Conservation (phyloP, 2,329 filamentous ascomycete genomes). For the Pestalotiopsis sp. region DNA sequence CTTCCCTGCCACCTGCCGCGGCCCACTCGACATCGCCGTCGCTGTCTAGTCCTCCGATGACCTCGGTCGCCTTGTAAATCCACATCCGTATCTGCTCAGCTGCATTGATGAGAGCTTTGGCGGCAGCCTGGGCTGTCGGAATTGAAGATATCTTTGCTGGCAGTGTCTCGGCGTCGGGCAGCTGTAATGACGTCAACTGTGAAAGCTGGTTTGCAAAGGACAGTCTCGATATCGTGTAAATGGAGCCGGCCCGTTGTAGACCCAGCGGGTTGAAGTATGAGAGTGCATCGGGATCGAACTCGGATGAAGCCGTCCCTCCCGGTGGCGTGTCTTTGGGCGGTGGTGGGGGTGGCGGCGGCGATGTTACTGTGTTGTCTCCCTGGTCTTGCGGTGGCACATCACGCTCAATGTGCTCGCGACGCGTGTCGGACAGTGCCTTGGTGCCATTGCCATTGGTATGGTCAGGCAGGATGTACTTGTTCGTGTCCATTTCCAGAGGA, state of each 20-base stretch:
- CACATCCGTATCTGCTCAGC: conserved; percentile 91
- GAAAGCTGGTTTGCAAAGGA: conserved; percentile 93
- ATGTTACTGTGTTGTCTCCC: conserved; percentile 26
- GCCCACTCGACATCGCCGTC: conserved; percentile 99
- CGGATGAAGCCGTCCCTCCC: conserved; percentile 35
- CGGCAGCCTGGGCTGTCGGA: conserved; percentile 79
- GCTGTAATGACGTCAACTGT: conserved; percentile 84
- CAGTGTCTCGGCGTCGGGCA: conserved; percentile 82
- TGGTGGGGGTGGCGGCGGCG: conserved; percentile 38
- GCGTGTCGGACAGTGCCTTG: conserved; percentile 59
- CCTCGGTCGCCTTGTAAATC: conserved; percentile 90
- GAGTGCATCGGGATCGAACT: conserved; percentile 51
- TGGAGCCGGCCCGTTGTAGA: conserved; percentile 74
- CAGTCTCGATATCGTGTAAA: conserved; percentile 88
- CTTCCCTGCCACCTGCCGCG: conserved; percentile 79
- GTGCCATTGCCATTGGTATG: conserved; percentile 67
- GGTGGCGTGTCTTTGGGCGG: conserved; percentile 55
- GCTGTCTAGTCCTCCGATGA: conserved; percentile 84
- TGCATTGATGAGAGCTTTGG: conserved; percentile 79
- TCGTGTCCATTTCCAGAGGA: conserved; percentile 65
- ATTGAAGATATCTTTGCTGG: conserved; percentile 83
- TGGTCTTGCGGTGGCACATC: conserved; percentile 38
- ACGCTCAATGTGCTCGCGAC: conserved; percentile 58
- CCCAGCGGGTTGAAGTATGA: conserved; percentile 69
- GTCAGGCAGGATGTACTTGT: conserved; percentile 75